Conservation (phyloP, 345 rosid species). For the Salix viminalis region DNA sequence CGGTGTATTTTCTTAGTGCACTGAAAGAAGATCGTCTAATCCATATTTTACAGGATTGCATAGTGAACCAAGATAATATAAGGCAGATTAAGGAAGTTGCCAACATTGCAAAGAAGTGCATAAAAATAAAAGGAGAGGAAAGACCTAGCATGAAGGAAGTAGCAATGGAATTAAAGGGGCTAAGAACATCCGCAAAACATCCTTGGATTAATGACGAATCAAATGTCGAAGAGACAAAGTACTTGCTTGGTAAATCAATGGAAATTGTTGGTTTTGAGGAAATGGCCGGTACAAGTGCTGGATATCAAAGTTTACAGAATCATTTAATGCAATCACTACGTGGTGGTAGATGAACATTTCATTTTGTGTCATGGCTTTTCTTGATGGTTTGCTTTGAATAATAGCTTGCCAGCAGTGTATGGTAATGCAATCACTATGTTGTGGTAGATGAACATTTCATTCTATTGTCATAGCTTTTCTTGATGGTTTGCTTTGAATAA, state of each 20-base stretch:
- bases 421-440: no score
- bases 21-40: not conserved
- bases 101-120: not conserved
- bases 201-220: no score
- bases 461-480: no score
- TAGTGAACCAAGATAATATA: not conserved
- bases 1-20: not conserved
- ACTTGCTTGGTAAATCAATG: slow-evolving; percentile 13
- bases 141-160: slow-evolving; percentile 5
- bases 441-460: no score
- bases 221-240: slow-evolving; percentile 20
- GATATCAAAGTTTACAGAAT: slow-evolving; percentile 15
- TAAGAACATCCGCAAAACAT: not conserved
- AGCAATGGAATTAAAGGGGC: not conserved
- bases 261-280: not conserved
- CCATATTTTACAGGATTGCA: not conserved
- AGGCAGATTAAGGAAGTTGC: not conserved
- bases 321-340: not conserved
- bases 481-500: no score
- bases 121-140: not conserved
- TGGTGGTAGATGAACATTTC: no score
- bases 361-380: no score
- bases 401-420: no score
- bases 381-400: no score
- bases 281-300: not conserved